Evolutionary conservation across 306 rosid genomes (phyloP).

Genomic region (Albizia julibrissin): DNA sequence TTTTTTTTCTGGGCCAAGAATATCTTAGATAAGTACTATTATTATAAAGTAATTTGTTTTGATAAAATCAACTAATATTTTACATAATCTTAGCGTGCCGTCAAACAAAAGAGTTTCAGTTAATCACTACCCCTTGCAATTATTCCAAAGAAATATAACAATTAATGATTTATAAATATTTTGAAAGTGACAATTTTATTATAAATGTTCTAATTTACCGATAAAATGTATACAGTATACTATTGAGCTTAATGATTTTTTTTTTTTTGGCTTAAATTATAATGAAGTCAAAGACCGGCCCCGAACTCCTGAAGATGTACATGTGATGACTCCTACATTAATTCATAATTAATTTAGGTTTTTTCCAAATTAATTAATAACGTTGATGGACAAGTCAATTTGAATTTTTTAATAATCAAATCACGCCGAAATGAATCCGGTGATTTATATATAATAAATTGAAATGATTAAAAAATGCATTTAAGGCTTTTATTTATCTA

Average conservation of each 20-base stretch:
- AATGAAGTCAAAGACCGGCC: not conserved
- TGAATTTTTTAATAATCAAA: not conserved
- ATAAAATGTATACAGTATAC: not conserved
- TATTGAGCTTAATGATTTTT: not conserved
- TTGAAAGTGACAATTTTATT: not conserved
- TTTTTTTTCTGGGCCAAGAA: not conserved
- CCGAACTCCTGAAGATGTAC: too few species aligned
- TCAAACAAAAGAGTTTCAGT: not conserved
- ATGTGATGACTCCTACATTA: not conserved
- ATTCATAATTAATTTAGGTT: not conserved
- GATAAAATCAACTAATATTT: not conserved
- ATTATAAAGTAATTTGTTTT: not conserved
- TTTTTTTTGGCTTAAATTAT: not conserved
- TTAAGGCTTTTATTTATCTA: not conserved
- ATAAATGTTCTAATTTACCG: not conserved
- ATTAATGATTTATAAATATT: not conserved
- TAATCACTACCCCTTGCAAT: conserved; percentile 4
- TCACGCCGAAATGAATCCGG: not conserved
- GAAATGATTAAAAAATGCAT: not conserved
- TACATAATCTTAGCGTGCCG: conserved; percentile 15
- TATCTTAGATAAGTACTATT: not conserved
- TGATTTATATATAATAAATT: not conserved
- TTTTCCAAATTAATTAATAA: not conserved
- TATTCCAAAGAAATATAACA: not conserved
- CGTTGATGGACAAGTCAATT: not conserved